These are phyloP conservation scores for Hirsutella minnesotensis DNA, from an alignment of 2,329 filamentous ascomycete genomes.

Conservation along the genomic window DNA sequence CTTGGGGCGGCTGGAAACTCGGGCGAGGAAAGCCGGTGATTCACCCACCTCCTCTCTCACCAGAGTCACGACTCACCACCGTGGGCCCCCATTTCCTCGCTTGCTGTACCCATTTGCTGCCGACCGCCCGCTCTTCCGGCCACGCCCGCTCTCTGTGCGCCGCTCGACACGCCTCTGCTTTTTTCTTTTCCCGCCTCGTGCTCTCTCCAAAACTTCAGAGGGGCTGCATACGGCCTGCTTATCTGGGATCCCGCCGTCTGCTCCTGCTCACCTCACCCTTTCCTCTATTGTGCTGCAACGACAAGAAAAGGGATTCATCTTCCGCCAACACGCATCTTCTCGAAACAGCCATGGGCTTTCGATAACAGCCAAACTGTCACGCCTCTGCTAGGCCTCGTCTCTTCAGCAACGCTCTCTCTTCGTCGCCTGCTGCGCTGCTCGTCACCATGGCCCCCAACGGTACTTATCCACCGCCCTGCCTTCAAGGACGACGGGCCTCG, in stretches of 20 bases:
- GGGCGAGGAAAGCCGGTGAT: not conserved
- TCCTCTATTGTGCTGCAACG: not conserved
- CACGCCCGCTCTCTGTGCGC: conserved; percentile 1
- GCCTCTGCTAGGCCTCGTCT: not conserved
- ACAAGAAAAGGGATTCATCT: too few species aligned
- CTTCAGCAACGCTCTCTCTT: not conserved
- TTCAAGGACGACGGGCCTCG: conserved; percentile 3
- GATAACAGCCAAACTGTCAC: not conserved
- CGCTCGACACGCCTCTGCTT: not conserved
- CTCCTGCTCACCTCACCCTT: not conserved
- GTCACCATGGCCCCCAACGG: conserved; percentile 7
- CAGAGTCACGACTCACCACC: too few species aligned
- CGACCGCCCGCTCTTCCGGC: not conserved
- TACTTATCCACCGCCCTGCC: conserved; percentile 3
- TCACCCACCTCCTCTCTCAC: too few species aligned
- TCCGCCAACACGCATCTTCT: not conserved
- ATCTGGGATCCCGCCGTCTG: not conserved
- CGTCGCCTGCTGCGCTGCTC: not conserved
- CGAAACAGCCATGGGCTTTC: conserved; percentile 1
- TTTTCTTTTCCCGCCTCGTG: not conserved
- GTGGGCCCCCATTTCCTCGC: not conserved
- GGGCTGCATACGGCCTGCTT: not conserved
- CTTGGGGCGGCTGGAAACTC: too few species aligned
- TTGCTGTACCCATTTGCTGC: not conserved
- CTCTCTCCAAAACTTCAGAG: not conserved